Conservation (phyloP, 2,329 filamentous ascomycete genomes). For the Chaetomiaceae sp. region DNA sequence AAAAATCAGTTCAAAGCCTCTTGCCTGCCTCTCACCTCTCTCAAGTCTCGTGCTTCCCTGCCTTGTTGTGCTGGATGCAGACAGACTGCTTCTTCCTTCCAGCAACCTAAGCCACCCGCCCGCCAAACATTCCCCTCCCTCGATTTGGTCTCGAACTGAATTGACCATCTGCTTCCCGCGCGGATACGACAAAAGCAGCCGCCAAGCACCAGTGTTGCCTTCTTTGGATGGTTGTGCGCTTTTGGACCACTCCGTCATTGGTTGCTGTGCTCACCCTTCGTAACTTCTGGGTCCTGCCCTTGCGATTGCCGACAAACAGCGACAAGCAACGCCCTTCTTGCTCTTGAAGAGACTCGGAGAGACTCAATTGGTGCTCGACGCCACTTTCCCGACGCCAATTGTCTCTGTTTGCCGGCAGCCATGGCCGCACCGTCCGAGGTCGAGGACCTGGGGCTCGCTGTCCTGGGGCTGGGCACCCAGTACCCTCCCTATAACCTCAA, state of each 20-base stretch:
- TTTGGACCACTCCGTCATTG: no score
- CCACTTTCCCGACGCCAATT: neutral
- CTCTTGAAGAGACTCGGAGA: no score
- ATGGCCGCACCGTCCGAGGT: conserved; percentile 42
- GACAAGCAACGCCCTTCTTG: no score
- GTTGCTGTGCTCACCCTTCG: neutral
- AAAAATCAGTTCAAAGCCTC: no score
- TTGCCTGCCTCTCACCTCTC: no score
- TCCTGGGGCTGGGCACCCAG: conserved; percentile 54
- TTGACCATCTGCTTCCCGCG: no score
- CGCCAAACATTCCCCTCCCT: neutral
- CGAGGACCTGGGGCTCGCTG: conserved; percentile 53
- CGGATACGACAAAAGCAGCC: no score
- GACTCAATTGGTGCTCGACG: conserved; percentile 14
- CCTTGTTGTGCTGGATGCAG: neutral
- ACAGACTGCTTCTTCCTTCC: neutral
- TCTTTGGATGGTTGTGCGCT: no score
- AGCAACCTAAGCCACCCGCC: neutral
- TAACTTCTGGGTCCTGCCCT: no score
- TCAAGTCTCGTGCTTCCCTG: neutral
- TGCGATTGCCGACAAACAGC: no score
- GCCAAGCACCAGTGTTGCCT: no score
- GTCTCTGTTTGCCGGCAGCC: neutral
- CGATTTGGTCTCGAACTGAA: no score
- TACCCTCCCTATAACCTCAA: conserved; percentile 55